Evolutionary conservation across 495 filamentous ascomycete genomes (phyloP).

Genomic region (Penicillium pancosmium): DNA sequence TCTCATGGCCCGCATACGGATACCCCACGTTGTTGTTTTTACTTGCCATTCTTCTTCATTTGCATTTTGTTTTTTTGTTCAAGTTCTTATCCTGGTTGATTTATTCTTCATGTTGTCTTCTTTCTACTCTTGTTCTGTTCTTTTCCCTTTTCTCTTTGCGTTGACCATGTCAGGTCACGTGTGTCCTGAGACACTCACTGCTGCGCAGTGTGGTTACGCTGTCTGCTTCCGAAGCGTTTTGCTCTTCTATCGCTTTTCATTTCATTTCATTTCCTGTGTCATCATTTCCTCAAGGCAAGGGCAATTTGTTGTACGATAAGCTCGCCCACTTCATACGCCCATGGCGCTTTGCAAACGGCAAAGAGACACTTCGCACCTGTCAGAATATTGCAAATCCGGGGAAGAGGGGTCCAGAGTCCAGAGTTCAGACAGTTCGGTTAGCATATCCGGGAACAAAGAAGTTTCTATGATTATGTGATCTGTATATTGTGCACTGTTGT

Average conservation of each 20-base stretch:
- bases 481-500: conserved; percentile 22
- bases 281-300: not conserved
- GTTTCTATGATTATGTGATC: not conserved
- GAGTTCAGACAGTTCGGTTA: too few species aligned
- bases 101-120: not conserved
- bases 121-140: not conserved
- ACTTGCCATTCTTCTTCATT: not conserved
- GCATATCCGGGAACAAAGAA: not conserved
- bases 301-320: not conserved
- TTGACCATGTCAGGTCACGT: not conserved
- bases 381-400: not conserved
- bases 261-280: conserved; percentile 1
- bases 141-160: not conserved
- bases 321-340: too few species aligned
- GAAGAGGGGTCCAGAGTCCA: not conserved
- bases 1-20: conserved; percentile 5
- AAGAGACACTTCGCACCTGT: too few species aligned
- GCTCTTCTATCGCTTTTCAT: conserved; percentile 15
- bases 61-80: not conserved
- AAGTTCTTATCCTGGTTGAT: not conserved
- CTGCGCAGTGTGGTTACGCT: conserved; percentile 8
- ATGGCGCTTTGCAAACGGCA: too few species aligned
- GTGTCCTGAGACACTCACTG: not conserved
- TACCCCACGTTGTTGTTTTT: not conserved
- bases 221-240: conserved; percentile 2